These are phyloP conservation scores for Papiliotrema nemorosa DNA, from an alignment of 1,284 basidiomycete species.

Conservation along the genomic window DNA sequence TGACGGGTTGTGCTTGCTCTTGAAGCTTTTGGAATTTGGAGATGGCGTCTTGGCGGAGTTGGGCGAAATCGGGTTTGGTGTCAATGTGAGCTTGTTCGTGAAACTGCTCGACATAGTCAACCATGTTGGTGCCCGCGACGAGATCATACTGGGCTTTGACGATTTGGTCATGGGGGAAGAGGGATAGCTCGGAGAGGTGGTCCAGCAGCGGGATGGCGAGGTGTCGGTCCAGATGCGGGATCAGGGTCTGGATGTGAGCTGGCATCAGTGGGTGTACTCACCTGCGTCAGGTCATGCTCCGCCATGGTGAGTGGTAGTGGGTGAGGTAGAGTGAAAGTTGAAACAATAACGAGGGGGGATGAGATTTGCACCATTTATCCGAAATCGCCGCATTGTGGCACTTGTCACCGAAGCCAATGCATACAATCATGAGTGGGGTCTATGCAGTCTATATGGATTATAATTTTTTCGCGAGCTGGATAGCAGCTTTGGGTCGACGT, in stretches of 20 bases:
- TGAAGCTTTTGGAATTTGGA: conserved; percentile 78
- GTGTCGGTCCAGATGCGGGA: conserved; percentile 91
- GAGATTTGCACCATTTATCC: conserved; percentile 2
- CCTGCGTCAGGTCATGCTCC: conserved; percentile 74
- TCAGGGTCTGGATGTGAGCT: conserved; percentile 64
- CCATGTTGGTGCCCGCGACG: conserved; percentile 94
- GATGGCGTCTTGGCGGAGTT: conserved; percentile 74
- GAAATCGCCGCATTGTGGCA: conserved; percentile 5
- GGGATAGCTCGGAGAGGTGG: conserved; percentile 62
- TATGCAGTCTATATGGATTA: not conserved
- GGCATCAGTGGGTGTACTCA: conserved; percentile 17
- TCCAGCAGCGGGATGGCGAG: conserved; percentile 86
- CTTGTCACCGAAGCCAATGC: not conserved
- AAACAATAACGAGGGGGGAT: not conserved
- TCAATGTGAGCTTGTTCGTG: conserved; percentile 59
- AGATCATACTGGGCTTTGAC: conserved; percentile 72
- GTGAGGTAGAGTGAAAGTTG: not conserved
- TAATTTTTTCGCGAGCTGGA: conserved; percentile 32
- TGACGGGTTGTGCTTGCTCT: conserved; percentile 83
- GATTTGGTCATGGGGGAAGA: conserved; percentile 44
- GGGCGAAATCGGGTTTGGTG: conserved; percentile 59
- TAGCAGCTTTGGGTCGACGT: conserved; percentile 66
- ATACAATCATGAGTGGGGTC: not conserved
- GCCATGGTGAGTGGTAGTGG: conserved; percentile 56
- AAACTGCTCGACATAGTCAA: conserved; percentile 78